Conservation (phyloP, 768 basidiomycete species). For the Coprinopsis marcescibilis region DNA sequence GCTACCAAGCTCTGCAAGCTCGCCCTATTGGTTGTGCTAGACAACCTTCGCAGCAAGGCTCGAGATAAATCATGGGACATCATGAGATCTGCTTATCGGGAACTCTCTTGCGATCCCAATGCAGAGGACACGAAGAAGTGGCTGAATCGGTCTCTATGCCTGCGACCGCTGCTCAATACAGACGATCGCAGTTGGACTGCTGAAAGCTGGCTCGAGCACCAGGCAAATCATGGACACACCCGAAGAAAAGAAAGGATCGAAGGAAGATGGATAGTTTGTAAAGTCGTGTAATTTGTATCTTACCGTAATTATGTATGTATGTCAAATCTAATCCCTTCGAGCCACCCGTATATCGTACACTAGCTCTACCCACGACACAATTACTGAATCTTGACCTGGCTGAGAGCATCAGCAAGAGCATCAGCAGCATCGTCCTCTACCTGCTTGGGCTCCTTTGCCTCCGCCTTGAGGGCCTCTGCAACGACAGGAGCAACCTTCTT, state of each 20-base stretch:
- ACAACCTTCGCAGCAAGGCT: slow-evolving; percentile 43
- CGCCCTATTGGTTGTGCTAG: slow-evolving; percentile 41
- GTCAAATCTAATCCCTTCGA: slow-evolving; percentile 5
- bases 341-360: too few species aligned
- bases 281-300: slow-evolving; percentile 31
- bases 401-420: slow-evolving; percentile 60
- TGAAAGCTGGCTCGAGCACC: slow-evolving; percentile 50
- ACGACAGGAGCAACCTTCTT: slow-evolving; percentile 17
- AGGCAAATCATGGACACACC: slow-evolving; percentile 39
- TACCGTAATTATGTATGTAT: not conserved
- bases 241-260: slow-evolving; percentile 50
- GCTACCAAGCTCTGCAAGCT: slow-evolving; percentile 17
- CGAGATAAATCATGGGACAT: slow-evolving; percentile 54
- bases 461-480: slow-evolving; percentile 12
- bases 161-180: slow-evolving; percentile 28
- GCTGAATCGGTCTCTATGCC: slow-evolving; percentile 43
- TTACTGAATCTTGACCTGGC: slow-evolving; percentile 50
- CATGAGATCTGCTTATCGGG: slow-evolving; percentile 59
- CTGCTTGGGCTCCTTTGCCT: slow-evolving; percentile 23
- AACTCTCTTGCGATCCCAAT: slow-evolving; percentile 39
- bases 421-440: slow-evolving; percentile 29
- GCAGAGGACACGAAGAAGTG: slow-evolving; percentile 36
- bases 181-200: slow-evolving; percentile 23
- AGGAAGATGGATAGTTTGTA: slow-evolving; percentile 59
- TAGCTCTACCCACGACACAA: not conserved